Conservation (phyloP, 768 basidiomycete species). For the Tylopilus rubrobrunneus region DNA sequence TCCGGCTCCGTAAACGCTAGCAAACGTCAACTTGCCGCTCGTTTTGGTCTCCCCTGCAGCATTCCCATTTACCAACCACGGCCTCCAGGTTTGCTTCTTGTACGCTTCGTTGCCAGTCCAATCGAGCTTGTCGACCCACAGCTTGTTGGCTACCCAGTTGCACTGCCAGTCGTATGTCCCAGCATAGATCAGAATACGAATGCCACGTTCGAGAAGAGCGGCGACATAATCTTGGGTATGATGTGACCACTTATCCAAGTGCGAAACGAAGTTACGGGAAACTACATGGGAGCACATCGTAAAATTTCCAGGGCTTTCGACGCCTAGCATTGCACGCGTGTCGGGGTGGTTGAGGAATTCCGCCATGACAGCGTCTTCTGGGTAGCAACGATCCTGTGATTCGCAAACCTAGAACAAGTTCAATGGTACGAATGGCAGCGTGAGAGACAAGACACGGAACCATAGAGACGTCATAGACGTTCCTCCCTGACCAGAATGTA, state of each 20-base stretch:
- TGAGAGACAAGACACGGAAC: slow-evolving; percentile 13
- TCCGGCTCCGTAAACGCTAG: slow-evolving; percentile 64
- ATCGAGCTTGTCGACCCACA: slow-evolving; percentile 54
- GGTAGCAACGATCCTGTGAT: slow-evolving; percentile 35
- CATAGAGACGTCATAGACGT: slow-evolving; percentile 60
- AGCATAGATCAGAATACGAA: slow-evolving; percentile 52
- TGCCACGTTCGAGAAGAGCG: slow-evolving; percentile 49
- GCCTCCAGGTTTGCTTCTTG: slow-evolving; percentile 36
- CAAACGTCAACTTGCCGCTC: slow-evolving; percentile 57
- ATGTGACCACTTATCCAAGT: slow-evolving; percentile 57
- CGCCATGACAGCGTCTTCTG: slow-evolving; percentile 37
- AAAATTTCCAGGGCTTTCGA: slow-evolving; percentile 47
- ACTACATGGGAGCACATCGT: slow-evolving; percentile 54
- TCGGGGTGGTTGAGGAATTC: slow-evolving; percentile 45
- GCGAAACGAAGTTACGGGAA: slow-evolving; percentile 44
- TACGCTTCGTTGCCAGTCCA: slow-evolving; percentile 58
- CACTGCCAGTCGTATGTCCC: slow-evolving; percentile 56
- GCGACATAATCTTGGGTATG: slow-evolving; percentile 57
- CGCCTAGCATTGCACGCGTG: slow-evolving; percentile 37
- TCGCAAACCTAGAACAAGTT: slow-evolving; percentile 20
- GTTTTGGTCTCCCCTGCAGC: slow-evolving; percentile 55
- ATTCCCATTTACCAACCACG: slow-evolving; percentile 55
- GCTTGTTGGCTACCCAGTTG: slow-evolving; percentile 64
- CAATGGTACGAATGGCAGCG: background rate
- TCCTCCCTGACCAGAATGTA: slow-evolving; percentile 33